These are phyloP conservation scores for Diospyros lotus DNA, from an alignment of 148 eudicot species.

Conservation along the genomic window DNA sequence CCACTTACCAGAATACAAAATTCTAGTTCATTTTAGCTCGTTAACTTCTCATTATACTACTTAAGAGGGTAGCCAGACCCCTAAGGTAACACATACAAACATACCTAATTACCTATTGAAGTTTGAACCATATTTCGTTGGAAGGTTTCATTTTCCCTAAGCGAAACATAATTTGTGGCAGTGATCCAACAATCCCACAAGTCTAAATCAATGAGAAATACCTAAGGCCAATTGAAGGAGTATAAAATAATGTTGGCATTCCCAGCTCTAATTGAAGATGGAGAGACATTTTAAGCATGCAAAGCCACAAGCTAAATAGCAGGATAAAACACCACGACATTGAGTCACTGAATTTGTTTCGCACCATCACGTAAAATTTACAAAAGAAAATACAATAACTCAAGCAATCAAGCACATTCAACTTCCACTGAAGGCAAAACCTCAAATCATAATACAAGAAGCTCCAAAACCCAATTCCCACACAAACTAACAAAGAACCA, in stretches of 20 bases:
- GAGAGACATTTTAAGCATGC: slow-evolving; percentile 6
- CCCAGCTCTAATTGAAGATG: slow-evolving; percentile 5
- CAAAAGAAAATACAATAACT: not conserved
- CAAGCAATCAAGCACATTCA: slow-evolving; percentile 1
- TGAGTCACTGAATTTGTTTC: not conserved
- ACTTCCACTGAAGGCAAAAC: slow-evolving; percentile 10
- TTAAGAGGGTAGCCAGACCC: not conserved
- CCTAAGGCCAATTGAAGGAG: slow-evolving; percentile 5
- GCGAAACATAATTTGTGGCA: not conserved
- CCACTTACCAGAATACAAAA: not conserved
- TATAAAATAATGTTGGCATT: not conserved
- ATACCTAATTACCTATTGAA: not conserved
- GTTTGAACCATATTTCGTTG: not conserved
- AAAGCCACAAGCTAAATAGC: slow-evolving; percentile 1
- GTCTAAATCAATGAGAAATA: not conserved
- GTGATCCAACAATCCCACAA: not conserved
- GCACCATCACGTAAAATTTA: slow-evolving; percentile 1
- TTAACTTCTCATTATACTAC: not conserved
- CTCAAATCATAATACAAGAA: not conserved
- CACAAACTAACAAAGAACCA: not conserved
- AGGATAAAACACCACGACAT: slow-evolving; percentile 1
- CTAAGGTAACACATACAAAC: not conserved
- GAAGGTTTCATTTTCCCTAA: not conserved
- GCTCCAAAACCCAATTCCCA: not conserved
- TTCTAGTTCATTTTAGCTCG: not conserved